Conservation (phyloP, 768 basidiomycete genomes). For the Termitomyces sp. region DNA sequence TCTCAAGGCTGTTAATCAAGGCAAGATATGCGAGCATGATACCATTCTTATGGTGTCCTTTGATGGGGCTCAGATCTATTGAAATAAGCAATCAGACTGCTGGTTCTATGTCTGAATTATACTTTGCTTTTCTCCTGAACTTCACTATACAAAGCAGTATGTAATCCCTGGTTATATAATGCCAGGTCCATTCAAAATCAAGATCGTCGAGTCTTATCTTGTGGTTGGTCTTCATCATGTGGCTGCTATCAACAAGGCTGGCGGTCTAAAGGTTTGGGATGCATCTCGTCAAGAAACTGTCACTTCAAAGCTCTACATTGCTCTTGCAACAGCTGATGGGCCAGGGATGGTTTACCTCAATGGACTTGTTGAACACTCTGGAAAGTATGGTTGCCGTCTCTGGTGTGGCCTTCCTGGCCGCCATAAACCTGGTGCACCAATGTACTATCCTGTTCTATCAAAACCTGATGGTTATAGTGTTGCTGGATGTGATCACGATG, state of each 20-base stretch:
- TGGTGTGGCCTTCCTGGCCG: conserved; percentile 20
- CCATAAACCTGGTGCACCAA: conserved; percentile 6
- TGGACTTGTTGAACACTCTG: conserved; percentile 25
- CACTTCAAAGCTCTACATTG: no score
- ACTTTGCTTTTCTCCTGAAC: not conserved
- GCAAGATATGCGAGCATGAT: not conserved
- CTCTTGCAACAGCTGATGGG: no score
- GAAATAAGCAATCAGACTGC: not conserved
- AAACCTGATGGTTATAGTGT: not conserved
- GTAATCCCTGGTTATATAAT: conserved; percentile 19
- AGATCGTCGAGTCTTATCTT: no score
- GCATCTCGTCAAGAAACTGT: no score
- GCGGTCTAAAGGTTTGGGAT: no score
- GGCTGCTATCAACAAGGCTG: no score
- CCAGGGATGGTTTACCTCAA: conserved; percentile 18
- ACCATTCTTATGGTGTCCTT: not conserved
- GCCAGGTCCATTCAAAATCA: conserved; percentile 21
- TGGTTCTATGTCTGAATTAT: not conserved
- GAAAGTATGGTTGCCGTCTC: conserved; percentile 8
- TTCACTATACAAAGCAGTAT: not conserved
- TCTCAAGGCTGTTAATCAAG: not conserved
- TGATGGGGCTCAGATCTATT: not conserved
- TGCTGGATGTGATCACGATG: conserved; percentile 14
- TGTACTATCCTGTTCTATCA: no score
- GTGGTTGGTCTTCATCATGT: no score